These are phyloP conservation scores for Pterulicium gracile DNA, from an alignment of 1,284 basidiomycete species.

Conservation along the genomic window DNA sequence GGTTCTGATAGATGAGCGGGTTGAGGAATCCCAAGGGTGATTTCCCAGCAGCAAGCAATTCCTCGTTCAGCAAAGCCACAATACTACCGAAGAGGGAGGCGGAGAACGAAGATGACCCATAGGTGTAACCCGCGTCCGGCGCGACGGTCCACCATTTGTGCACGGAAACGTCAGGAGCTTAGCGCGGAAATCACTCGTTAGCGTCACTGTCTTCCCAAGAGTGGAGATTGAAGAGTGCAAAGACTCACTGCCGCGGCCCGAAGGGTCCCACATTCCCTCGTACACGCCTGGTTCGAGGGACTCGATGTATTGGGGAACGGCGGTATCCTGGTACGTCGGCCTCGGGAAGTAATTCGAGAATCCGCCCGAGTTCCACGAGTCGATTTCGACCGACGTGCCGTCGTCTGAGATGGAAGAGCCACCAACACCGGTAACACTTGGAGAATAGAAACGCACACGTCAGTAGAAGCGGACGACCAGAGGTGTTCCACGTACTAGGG, in stretches of 20 bases:
- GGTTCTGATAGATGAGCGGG: slow-evolving; percentile 17
- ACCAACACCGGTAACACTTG: not conserved
- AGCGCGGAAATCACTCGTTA: slow-evolving; percentile 1
- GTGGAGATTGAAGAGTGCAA: not conserved
- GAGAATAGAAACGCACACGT: no score
- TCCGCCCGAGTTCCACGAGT: not conserved
- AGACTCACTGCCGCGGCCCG: slow-evolving; percentile 10
- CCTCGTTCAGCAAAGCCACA: slow-evolving; percentile 35
- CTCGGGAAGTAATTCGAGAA: slow-evolving; percentile 24
- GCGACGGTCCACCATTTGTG: not conserved
- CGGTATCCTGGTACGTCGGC: slow-evolving; percentile 27
- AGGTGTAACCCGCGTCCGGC: slow-evolving; percentile 8
- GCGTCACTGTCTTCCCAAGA: not conserved
- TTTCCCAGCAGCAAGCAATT: slow-evolving; percentile 23
- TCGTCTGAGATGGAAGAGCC: no score
- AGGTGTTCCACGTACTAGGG: not conserved
- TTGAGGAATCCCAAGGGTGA: slow-evolving; percentile 24
- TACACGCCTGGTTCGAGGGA: slow-evolving; percentile 21
- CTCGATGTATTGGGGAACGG: slow-evolving; percentile 12
- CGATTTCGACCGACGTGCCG: no score
- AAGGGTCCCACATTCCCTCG: slow-evolving; percentile 28
- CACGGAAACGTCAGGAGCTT: not conserved
- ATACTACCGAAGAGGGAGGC: slow-evolving; percentile 27
- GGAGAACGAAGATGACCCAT: slow-evolving; percentile 27
- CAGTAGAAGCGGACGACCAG: no score